phyloP scores from a whole-genome alignment of 495 filamentous ascomycete genomes.

The Entonaema liquescens region DNA sequence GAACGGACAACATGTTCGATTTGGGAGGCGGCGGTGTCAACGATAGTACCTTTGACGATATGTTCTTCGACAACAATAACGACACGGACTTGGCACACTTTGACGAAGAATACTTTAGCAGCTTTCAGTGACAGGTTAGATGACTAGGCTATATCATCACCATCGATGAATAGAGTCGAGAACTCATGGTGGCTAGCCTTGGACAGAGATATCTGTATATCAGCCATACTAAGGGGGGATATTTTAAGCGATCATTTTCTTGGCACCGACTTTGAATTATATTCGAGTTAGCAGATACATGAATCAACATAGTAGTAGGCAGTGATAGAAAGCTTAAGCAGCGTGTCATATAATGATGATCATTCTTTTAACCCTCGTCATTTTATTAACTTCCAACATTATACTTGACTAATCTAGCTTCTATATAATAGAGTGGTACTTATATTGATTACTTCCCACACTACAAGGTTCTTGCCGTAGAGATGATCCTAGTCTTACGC shows the following conservation, averaged over 20 bases:
- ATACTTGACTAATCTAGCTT: too few species aligned
- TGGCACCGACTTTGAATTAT: not conserved
- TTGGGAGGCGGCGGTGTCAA: constrained; percentile 47
- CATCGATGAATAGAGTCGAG: not conserved
- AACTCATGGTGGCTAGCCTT: not conserved
- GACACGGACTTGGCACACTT: constrained; percentile 50
- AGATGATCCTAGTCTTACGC: too few species aligned
- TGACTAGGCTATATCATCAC: not conserved
- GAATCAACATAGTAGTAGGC: not conserved
- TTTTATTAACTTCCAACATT: too few species aligned
- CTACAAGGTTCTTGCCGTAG: too few species aligned
- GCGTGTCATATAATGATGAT: not conserved
- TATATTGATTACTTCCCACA: too few species aligned
- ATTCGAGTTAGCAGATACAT: not conserved
- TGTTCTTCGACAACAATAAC: constrained; percentile 47
- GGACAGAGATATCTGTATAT: not conserved
- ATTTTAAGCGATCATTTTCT: not conserved
- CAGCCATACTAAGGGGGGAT: not conserved
- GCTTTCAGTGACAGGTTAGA: constrained; percentile 1
- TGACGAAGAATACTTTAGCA: constrained; percentile 47
- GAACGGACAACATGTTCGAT: constrained; percentile 49
- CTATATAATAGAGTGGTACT: too few species aligned
- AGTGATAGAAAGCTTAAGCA: not conserved
- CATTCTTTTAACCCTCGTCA: not conserved
- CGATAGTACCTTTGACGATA: constrained; percentile 55